Percentiles rank a stretch among this genome's conserved stretches.
These are phyloP conservation scores for Suhomyces bokatorum DNA, from an alignment of 1,139 yeast genomes.

Conservation along the genomic window DNA sequence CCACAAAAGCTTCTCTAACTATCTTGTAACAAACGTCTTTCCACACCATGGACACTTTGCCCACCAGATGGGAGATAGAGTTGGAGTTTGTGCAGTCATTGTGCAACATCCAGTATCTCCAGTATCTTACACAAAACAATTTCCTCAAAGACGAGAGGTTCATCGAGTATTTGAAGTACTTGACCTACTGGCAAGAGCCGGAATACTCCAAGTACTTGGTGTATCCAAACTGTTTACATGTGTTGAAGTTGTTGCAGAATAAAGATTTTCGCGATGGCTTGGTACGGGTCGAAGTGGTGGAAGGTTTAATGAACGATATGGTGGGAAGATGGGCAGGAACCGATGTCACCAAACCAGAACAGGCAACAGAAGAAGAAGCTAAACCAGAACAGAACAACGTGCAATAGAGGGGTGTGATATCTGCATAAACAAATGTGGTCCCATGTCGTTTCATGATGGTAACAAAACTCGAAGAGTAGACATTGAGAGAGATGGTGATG, in stretches of 20 bases:
- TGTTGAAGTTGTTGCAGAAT: constrained; percentile 57
- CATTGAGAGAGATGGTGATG: too few species aligned
- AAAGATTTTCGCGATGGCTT: constrained; percentile 58
- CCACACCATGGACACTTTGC: constrained; percentile 31
- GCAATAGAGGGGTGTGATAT: background rate
- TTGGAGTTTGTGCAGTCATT: constrained; percentile 82
- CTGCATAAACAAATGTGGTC: background rate
- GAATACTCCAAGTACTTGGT: constrained; percentile 66
- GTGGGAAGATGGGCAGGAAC: constrained; percentile 63
- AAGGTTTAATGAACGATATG: constrained; percentile 71
- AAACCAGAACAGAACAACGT: background rate
- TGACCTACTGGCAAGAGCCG: constrained; percentile 74
- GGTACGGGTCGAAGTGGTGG: constrained; percentile 58
- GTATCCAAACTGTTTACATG: constrained; percentile 72
- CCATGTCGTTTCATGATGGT: too few species aligned
- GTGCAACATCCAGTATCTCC: constrained; percentile 73
- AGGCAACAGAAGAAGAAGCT: background rate
- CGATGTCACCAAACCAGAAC: constrained; percentile 10
- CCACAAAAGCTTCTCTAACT: too few species aligned
- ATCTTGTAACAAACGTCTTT: background rate
- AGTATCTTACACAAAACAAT: constrained; percentile 72
- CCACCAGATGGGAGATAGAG: constrained; percentile 81
- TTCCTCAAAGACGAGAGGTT: constrained; percentile 62
- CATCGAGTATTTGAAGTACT: constrained; percentile 62
- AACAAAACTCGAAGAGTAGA: too few species aligned